phyloP scores from a whole-genome alignment of 768 basidiomycete species.

The Rubroboletus satanas region DNA sequence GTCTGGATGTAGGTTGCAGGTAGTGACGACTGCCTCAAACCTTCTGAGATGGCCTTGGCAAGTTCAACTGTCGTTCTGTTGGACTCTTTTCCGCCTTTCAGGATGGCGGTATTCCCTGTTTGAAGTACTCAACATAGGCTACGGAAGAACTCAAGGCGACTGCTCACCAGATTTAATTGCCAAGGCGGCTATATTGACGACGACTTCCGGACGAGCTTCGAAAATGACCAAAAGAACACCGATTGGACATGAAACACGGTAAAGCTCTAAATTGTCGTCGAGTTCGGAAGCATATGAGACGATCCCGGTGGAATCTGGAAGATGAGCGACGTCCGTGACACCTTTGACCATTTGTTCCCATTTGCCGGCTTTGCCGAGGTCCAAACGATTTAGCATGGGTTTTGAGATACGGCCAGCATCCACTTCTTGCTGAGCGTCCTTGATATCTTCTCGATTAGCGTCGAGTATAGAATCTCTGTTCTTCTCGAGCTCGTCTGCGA shows the following conservation, averaged over 20 bases:
- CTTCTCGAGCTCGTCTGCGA: conserved; percentile 60
- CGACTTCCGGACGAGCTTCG: conserved; percentile 95
- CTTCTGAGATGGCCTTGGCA: conserved; percentile 73
- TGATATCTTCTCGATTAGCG: conserved; percentile 80
- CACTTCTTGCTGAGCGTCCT: conserved; percentile 76
- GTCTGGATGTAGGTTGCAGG: conserved; percentile 84
- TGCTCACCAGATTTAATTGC: conserved; percentile 91
- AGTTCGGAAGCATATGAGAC: conserved; percentile 89
- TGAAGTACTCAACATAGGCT: neutral
- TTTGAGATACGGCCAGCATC: conserved; percentile 79
- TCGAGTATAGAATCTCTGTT: conserved; percentile 66
- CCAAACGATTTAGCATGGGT: conserved; percentile 81
- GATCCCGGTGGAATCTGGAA: conserved; percentile 83
- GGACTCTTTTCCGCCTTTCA: conserved; percentile 98
- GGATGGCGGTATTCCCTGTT: conserved; percentile 90
- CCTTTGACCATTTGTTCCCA: conserved; percentile 95
- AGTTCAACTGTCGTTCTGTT: conserved; percentile 73
- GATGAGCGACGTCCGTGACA: conserved; percentile 75
- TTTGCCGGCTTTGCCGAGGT: conserved; percentile 75
- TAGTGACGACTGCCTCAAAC: conserved; percentile 67
- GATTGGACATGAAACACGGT: conserved; percentile 93
- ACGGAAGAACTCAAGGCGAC: neutral
- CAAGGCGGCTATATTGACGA: conserved; percentile 93
- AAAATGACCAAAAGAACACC: conserved; percentile 96
- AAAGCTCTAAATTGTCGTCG: conserved; percentile 82